phyloP scores from a whole-genome alignment of 129 eudicot genomes.

The Pulicaria dysenterica region DNA sequence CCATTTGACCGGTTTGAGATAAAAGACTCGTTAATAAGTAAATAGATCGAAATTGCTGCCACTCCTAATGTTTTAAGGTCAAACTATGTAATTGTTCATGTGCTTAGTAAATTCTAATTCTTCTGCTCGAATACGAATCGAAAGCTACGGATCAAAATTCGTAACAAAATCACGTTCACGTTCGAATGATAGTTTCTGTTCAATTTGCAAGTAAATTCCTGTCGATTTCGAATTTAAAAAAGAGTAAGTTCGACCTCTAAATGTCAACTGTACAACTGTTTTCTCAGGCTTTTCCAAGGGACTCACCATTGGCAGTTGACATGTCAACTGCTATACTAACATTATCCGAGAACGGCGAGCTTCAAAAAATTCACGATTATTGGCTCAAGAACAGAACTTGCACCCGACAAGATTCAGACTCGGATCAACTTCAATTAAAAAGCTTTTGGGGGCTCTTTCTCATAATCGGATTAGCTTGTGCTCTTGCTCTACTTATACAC shows the following conservation, averaged over 20 bases:
- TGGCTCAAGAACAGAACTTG: slow-evolving; percentile 60
- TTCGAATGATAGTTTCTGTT: not conserved
- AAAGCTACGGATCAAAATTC: not conserved
- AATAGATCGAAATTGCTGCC: not conserved
- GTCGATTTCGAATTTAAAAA: not conserved
- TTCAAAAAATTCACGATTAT: slow-evolving; percentile 62
- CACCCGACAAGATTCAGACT: slow-evolving; percentile 25
- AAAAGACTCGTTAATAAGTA: not conserved
- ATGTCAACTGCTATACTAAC: slow-evolving; percentile 83
- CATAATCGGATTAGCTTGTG: slow-evolving; percentile 70
- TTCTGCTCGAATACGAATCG: not conserved
- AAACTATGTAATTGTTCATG: not conserved
- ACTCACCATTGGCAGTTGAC: slow-evolving; percentile 81
- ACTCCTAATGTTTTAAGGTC: not conserved
- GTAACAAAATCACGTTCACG: not conserved
- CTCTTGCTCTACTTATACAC: slow-evolving; percentile 49
- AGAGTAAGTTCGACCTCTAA: not conserved
- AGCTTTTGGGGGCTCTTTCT: slow-evolving; percentile 82
- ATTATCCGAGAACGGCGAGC: slow-evolving; percentile 73
- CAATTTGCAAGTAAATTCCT: too few species aligned
- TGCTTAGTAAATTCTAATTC: not conserved
- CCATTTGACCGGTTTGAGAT: not conserved
- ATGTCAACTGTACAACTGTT: not conserved
- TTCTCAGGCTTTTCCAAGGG: slow-evolving; percentile 72
- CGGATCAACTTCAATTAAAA: slow-evolving; percentile 62